Evolutionary conservation across 176 grass and related monocot genomes (phyloP).

Genomic region (Aegilops umbellulata): DNA sequence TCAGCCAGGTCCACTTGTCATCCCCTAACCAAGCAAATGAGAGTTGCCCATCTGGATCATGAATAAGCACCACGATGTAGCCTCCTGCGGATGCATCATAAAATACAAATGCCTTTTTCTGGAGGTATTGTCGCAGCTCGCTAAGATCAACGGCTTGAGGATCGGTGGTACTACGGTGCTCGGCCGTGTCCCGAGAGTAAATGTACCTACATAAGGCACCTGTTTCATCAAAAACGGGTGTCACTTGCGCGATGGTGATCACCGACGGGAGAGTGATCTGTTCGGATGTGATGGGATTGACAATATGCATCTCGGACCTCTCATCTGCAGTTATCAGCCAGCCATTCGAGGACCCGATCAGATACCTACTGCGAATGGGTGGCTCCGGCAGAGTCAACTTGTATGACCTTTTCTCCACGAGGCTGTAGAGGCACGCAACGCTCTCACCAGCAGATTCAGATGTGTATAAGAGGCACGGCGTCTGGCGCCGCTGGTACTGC

Average conservation of each 20-base stretch:
- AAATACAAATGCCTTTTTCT: not conserved
- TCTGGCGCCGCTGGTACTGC: not conserved
- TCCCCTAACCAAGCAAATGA: not conserved
- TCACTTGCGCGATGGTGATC: not conserved
- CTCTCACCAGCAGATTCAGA: no score
- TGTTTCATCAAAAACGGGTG: not conserved
- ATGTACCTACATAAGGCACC: not conserved
- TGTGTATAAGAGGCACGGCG: not conserved
- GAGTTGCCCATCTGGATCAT: not conserved
- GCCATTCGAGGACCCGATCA: not conserved
- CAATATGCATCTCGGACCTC: not conserved
- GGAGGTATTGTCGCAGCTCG: not conserved
- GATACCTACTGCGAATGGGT: not conserved
- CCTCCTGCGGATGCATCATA: not conserved
- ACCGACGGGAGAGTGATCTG: not conserved
- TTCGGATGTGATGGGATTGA: not conserved
- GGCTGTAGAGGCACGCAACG: no score
- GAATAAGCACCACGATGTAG: not conserved
- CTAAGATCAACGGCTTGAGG: not conserved
- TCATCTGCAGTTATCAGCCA: not conserved
- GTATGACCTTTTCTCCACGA: no score
- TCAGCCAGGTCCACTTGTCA: not conserved
- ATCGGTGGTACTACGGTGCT: not conserved
- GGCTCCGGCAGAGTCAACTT: not conserved
- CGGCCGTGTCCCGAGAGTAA: not conserved